Conservation (phyloP, 176 grass and related monocot genomes). For the Poa annua region DNA sequence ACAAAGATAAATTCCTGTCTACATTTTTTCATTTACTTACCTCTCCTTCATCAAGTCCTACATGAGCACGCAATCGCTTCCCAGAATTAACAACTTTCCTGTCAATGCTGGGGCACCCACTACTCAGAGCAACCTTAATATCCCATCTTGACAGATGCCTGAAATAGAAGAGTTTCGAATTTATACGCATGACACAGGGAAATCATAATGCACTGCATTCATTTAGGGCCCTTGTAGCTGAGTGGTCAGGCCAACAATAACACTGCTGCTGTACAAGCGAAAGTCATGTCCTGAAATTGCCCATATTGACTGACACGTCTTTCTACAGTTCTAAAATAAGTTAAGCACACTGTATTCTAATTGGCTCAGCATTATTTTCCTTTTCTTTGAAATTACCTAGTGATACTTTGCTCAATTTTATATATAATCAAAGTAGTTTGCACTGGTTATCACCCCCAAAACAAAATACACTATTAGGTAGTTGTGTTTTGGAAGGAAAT, state of each 20-base stretch:
- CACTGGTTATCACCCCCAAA: neutral
- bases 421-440: neutral
- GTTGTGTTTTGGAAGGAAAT: neutral
- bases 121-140: conserved; percentile 55
- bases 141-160: conserved; percentile 87
- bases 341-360: neutral
- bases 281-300: conserved; percentile 18
- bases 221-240: conserved; percentile 8
- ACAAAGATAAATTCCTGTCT: neutral
- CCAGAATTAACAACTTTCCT: conserved; percentile 87
- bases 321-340: neutral
- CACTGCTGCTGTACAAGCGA: neutral
- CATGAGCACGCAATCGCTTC: conserved; percentile 77
- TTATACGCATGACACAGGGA: conserved; percentile 11
- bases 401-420: neutral
- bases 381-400: neutral
- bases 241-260: neutral
- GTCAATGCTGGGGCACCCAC: conserved; percentile 80
- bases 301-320: neutral
- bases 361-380: neutral
- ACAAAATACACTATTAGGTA: conserved; percentile 9
- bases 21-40: conserved; percentile 43
- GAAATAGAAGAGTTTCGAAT: conserved; percentile 31
- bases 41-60: conserved; percentile 88
- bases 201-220: neutral